phyloP scores from a whole-genome alignment of 768 basidiomycete genomes.

The Gloeopeniophorella convolvens region DNA sequence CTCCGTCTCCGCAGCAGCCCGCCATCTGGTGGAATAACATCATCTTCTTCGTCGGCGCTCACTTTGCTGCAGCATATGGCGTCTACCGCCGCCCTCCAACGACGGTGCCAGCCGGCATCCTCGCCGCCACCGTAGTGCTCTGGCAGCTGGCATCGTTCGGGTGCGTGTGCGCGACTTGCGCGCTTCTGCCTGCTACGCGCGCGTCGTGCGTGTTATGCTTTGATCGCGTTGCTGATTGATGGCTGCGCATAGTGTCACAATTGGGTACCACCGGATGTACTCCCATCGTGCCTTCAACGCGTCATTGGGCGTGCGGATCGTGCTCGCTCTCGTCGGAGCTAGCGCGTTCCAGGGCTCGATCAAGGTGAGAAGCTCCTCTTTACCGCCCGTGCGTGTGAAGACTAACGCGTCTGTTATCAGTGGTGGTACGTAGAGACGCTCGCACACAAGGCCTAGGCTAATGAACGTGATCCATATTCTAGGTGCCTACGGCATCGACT shows the following conservation, averaged over 20 bases:
- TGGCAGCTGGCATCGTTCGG: conserved; percentile 74
- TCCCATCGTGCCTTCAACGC: conserved; percentile 69
- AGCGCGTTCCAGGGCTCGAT: conserved; percentile 77
- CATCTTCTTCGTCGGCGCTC: conserved; percentile 50
- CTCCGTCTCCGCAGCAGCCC: neutral
- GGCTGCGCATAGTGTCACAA: conserved; percentile 45
- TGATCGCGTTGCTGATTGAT: neutral
- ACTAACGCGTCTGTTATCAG: neutral
- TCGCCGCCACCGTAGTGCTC: conserved; percentile 45
- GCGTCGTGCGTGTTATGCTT: neutral
- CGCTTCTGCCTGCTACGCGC: neutral
- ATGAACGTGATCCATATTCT: conserved; percentile 36
- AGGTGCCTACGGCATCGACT: conserved; percentile 70
- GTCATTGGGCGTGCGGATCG: conserved; percentile 43
- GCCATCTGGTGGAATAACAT: conserved; percentile 60
- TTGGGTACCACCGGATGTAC: conserved; percentile 77
- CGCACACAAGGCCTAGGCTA: neutral
- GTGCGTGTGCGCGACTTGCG: conserved; percentile 31
- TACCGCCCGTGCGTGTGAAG: neutral
- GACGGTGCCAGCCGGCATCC: conserved; percentile 37
- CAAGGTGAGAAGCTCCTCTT: conserved; percentile 38
- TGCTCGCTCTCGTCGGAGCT: conserved; percentile 60
- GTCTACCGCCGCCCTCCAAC: conserved; percentile 43
- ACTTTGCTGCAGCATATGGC: conserved; percentile 51
- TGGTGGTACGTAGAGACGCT: conserved; percentile 17